These are phyloP conservation scores for Heterobasidion occidentale DNA, from an alignment of 1,284 basidiomycete species.

Conservation along the genomic window DNA sequence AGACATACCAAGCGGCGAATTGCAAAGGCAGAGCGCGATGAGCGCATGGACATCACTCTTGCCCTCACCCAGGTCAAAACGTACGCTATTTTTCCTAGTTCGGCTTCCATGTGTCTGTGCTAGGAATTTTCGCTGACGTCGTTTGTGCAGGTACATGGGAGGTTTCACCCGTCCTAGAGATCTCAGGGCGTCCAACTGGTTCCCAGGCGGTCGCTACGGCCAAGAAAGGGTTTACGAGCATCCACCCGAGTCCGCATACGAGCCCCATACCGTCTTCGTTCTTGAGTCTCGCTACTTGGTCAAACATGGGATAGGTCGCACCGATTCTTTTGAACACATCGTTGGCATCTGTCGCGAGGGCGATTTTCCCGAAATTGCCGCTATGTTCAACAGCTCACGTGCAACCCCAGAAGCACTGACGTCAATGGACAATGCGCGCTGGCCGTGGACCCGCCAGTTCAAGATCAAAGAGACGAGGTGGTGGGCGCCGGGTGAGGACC, in stretches of 20 bases:
- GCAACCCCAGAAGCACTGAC: conserved; percentile 13
- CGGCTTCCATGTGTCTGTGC: background rate
- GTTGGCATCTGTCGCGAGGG: conserved; percentile 28
- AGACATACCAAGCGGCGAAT: conserved; percentile 15
- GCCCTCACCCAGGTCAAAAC: conserved; percentile 27
- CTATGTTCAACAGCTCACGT: conserved; percentile 20
- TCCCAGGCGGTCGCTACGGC: conserved; percentile 26
- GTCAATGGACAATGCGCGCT: conserved; percentile 32
- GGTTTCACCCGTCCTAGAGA: conserved; percentile 34
- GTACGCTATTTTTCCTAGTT: conserved; percentile 15
- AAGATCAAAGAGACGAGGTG: conserved; percentile 14
- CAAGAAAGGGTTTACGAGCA: conserved; percentile 23
- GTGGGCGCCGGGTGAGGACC: conserved; percentile 18
- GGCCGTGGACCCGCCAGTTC: conserved; percentile 22
- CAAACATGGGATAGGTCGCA: conserved; percentile 22
- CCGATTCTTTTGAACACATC: conserved; percentile 25
- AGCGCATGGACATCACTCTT: conserved; percentile 30
- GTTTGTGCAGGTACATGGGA: conserved; percentile 20
- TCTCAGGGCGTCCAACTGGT: conserved; percentile 29
- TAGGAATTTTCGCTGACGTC: background rate
- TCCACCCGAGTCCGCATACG: conserved; percentile 28
- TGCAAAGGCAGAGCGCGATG: conserved; percentile 33
- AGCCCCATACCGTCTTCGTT: conserved; percentile 31
- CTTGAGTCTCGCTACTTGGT: conserved; percentile 29
- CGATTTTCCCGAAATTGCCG: conserved; percentile 23